A percentile compares a stretch with the other conserved stretches of the same genome.
These are phyloP conservation scores for Diaporthe citriasiana DNA, from an alignment of 2,329 filamentous ascomycete species.

Conservation along the genomic window DNA sequence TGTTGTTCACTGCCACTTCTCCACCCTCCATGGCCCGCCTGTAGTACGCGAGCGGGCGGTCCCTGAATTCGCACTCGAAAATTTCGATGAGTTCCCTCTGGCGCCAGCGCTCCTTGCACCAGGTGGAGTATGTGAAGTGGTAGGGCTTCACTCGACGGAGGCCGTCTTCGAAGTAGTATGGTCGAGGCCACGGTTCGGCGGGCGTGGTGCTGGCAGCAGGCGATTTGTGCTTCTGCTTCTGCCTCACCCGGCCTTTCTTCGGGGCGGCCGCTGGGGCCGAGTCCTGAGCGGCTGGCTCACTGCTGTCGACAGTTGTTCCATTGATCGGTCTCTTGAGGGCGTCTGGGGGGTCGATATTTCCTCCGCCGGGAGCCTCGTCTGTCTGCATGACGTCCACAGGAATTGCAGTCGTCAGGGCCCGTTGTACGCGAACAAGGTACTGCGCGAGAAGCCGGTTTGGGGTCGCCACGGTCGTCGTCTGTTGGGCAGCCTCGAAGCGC, in stretches of 20 bases:
- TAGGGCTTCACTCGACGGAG: slow-evolving; percentile 89
- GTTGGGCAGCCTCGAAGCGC: slow-evolving; percentile 14
- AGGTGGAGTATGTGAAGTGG: slow-evolving; percentile 94
- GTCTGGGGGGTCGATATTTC: background rate
- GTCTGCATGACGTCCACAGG: slow-evolving; percentile 22
- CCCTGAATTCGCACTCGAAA: slow-evolving; percentile 92
- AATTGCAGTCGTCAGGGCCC: slow-evolving; percentile 34
- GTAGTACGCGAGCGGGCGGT: slow-evolving; percentile 90
- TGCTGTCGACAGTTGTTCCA: background rate
- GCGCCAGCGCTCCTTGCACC: slow-evolving; percentile 94
- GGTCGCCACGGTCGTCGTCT: slow-evolving; percentile 34
- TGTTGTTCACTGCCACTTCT: slow-evolving; percentile 84
- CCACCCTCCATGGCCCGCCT: slow-evolving; percentile 85
- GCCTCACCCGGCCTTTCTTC: slow-evolving; percentile 18
- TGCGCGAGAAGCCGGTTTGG: slow-evolving; percentile 29
- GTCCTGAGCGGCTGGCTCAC: background rate
- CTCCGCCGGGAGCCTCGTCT: background rate
- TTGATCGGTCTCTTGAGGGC: background rate
- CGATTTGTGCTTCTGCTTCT: slow-evolving; percentile 30
- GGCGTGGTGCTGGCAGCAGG: slow-evolving; percentile 51
- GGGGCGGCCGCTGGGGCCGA: background rate
- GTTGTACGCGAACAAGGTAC: slow-evolving; percentile 31
- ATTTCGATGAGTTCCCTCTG: slow-evolving; percentile 86
- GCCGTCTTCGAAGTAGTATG: slow-evolving; percentile 88
- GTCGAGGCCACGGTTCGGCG: slow-evolving; percentile 65